phyloP scores from a whole-genome alignment of 75 land plant species.

The Larix kaempferi region DNA sequence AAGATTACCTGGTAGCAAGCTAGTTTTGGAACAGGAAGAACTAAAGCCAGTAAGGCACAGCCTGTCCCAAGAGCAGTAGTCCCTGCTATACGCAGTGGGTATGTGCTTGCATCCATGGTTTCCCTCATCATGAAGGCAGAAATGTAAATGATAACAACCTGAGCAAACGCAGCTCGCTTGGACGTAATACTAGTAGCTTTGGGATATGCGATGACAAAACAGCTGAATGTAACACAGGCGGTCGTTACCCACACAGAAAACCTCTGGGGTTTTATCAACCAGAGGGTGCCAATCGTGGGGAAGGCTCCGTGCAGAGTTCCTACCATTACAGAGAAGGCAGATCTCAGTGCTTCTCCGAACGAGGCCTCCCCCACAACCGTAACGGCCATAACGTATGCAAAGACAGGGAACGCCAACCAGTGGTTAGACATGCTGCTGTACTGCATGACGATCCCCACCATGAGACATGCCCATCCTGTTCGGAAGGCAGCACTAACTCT shows the following conservation, averaged over 20 bases:
- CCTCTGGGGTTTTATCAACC: slow-evolving; percentile 14
- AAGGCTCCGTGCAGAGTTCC: slow-evolving; percentile 35
- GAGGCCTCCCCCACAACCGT: slow-evolving; percentile 54
- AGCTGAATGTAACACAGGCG: slow-evolving; percentile 25
- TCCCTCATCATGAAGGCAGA: slow-evolving; percentile 18
- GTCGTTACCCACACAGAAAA: slow-evolving; percentile 18
- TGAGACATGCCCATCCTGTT: slow-evolving; percentile 19
- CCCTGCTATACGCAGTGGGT: slow-evolving; percentile 6
- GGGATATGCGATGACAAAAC: slow-evolving; percentile 41
- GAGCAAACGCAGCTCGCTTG: slow-evolving; percentile 59
- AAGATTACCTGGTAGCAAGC: slow-evolving; percentile 46
- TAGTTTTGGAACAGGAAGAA: slow-evolving; percentile 57
- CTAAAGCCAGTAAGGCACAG: slow-evolving; percentile 53
- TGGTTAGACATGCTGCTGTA: slow-evolving; percentile 11
- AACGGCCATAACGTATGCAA: slow-evolving; percentile 52
- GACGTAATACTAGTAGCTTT: slow-evolving; percentile 26
- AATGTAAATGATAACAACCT: slow-evolving; percentile 51
- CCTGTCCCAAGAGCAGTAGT: slow-evolving; percentile 55
- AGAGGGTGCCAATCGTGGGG: slow-evolving; percentile 24
- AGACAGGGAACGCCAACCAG: slow-evolving; percentile 44
- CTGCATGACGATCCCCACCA: slow-evolving; percentile 13
- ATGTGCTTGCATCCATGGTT: too few relatives aligned
- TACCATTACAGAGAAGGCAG: slow-evolving; percentile 18
- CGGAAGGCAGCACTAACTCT: slow-evolving; percentile 12
- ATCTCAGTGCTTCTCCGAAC: slow-evolving; percentile 38